phyloP scores from a whole-genome alignment of 2,329 filamentous ascomycete genomes.

The Mollisiaceae sp. region DNA sequence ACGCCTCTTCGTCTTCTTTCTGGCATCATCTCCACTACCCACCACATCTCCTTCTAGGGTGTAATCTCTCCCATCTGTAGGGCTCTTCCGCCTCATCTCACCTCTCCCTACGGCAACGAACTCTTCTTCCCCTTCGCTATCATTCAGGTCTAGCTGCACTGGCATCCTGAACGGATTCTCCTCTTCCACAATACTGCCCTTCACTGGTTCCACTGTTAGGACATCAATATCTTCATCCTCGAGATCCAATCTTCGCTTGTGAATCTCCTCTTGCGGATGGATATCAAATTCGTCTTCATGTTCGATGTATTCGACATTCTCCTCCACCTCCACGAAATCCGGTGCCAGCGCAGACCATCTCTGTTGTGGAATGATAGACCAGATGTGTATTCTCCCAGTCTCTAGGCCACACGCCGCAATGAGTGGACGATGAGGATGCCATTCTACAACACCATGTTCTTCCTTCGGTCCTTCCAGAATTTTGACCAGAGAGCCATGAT shows the following conservation, averaged over 20 bases:
- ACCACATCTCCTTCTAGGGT: slow-evolving; percentile 59
- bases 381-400: slow-evolving; percentile 91
- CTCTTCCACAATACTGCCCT: slow-evolving; percentile 61
- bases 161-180: slow-evolving; percentile 82
- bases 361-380: slow-evolving; percentile 94
- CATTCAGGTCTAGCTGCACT: slow-evolving; percentile 87
- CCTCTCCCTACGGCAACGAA: slow-evolving; percentile 71
- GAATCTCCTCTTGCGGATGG: slow-evolving; percentile 91
- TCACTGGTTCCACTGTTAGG: slow-evolving; percentile 73
- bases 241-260: slow-evolving; percentile 84
- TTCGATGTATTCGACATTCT: slow-evolving; percentile 97
- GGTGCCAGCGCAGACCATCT: slow-evolving; percentile 97
- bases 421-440: slow-evolving; percentile 88
- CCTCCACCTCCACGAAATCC: slow-evolving; percentile 96
- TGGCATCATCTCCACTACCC: slow-evolving; percentile 47
- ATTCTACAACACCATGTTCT: slow-evolving; percentile 95
- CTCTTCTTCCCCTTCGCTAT: slow-evolving; percentile 96
- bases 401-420: slow-evolving; percentile 92
- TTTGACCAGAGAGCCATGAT: slow-evolving; percentile 90
- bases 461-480: slow-evolving; percentile 97
- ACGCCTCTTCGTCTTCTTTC: slow-evolving; percentile 33
- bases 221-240: slow-evolving; percentile 96
- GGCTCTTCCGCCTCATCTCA: slow-evolving; percentile 86
- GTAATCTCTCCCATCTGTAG: slow-evolving; percentile 73
- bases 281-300: slow-evolving; percentile 98